Evolutionary conservation across 495 filamentous ascomycete species (phyloP).

Genomic region (Astrothelium subdiscretum): DNA sequence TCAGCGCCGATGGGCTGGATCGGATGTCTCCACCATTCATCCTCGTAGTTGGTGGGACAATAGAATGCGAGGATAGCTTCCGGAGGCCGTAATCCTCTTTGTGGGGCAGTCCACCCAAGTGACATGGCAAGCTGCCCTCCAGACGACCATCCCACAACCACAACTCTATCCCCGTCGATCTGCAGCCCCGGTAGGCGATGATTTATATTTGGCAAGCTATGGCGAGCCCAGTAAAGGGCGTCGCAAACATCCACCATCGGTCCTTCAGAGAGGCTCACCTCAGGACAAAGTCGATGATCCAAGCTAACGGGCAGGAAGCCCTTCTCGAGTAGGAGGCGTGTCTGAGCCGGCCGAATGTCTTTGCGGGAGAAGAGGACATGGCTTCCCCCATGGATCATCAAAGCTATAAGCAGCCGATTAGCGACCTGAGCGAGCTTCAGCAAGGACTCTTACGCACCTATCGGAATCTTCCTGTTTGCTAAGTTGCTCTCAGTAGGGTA

Average conservation of each 20-base stretch:
- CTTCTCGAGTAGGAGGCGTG: constrained; percentile 23
- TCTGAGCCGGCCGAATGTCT: constrained; percentile 36
- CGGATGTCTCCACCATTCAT: constrained; percentile 2
- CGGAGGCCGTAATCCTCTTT: constrained; percentile 29
- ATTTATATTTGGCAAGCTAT: constrained; percentile 27
- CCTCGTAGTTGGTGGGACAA: constrained; percentile 27
- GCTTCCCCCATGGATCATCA: constrained; percentile 49
- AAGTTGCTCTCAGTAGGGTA: constrained; percentile 25
- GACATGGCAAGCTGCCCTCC: constrained; percentile 45
- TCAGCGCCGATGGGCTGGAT: background rate
- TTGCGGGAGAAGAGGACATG: constrained; percentile 37
- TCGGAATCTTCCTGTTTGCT: constrained; percentile 9
- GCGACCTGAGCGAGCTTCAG: too few species aligned
- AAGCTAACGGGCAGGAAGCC: constrained; percentile 43
- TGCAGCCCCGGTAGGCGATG: constrained; percentile 20
- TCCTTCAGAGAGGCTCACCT: constrained; percentile 36
- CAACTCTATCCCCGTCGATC: constrained; percentile 31
- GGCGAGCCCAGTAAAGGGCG: constrained; percentile 36
- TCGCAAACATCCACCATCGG: constrained; percentile 39
- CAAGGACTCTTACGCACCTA: background rate
- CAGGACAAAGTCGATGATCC: constrained; percentile 48
- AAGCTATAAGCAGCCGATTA: constrained; percentile 23
- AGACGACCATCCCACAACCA: constrained; percentile 45
- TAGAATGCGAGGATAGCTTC: constrained; percentile 44
- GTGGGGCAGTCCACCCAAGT: constrained; percentile 29